Evolutionary conservation across 2,329 filamentous ascomycete genomes (phyloP).

Genomic region (Epichloe coenophiala): DNA sequence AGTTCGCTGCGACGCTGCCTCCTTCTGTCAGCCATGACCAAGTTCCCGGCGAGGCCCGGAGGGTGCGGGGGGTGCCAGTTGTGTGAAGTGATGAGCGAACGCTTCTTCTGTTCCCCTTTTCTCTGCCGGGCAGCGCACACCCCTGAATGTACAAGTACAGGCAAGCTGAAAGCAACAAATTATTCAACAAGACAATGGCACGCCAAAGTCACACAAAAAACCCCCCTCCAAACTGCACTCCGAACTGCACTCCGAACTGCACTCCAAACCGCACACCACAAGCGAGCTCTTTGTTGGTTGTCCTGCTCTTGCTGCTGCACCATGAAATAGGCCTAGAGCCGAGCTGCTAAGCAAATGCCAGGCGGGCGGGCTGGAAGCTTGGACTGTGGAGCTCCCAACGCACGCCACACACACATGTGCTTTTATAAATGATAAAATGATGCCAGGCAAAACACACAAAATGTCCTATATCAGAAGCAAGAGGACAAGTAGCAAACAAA

Average conservation of each 20-base stretch:
- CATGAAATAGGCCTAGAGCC: not conserved
- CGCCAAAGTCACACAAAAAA: not conserved
- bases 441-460: too few relatives aligned
- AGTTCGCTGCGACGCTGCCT: conserved; percentile 20
- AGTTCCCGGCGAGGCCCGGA: not conserved
- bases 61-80: not conserved
- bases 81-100: not conserved
- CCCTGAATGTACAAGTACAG: too few relatives aligned
- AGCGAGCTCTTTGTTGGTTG: too few relatives aligned
- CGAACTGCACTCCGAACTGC: too few relatives aligned
- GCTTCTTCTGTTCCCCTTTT: not conserved
- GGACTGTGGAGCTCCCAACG: not conserved
- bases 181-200: not conserved
- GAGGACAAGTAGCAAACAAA: too few relatives aligned
- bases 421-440: not conserved
- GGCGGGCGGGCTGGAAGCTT: not conserved
- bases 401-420: too few relatives aligned
- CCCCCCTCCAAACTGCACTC: too few relatives aligned
- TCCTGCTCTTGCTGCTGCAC: too few relatives aligned
- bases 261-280: too few relatives aligned
- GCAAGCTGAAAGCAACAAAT: not conserved
- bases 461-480: too few relatives aligned
- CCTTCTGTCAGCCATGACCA: conserved; percentile 21
- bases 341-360: not conserved
- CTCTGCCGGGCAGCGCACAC: too few relatives aligned